Conservation (phyloP, 306 rosid genomes). For the Vigna reflexopilosa region DNA sequence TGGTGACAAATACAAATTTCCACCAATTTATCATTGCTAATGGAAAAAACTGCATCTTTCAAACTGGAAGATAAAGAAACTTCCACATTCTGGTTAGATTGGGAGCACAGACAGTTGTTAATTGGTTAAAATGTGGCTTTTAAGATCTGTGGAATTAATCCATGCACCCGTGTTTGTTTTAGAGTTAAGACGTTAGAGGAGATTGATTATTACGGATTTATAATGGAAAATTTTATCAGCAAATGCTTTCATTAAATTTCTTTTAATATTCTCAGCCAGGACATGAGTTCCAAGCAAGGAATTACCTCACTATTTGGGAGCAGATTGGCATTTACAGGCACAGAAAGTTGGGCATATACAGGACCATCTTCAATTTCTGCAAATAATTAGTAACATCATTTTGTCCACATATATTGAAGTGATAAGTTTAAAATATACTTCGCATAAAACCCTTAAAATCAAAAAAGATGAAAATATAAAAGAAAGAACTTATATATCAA, state of each 20-base stretch:
- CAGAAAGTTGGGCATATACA: conserved; percentile 62
- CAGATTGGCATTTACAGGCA: conserved; percentile 61
- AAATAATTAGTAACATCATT: conserved; percentile 30
- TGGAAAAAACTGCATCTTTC: conserved; percentile 25
- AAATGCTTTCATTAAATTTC: conserved; percentile 14
- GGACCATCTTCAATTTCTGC: conserved; percentile 68
- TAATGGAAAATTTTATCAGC: conserved; percentile 13
- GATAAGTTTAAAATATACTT: conserved; percentile 9
- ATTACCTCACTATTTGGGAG: conserved; percentile 59
- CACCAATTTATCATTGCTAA: conserved; percentile 5
- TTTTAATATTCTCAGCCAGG: not conserved
- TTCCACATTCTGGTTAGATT: conserved; percentile 7
- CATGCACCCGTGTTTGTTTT: conserved; percentile 14
- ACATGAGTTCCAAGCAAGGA: conserved; percentile 21
- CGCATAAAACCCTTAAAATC: conserved; percentile 17
- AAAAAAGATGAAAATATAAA: not conserved
- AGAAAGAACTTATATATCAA: not conserved
- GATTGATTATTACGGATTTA: not conserved
- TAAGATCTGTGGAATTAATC: conserved; percentile 19
- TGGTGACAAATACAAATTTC: conserved; percentile 28
- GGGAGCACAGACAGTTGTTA: not conserved
- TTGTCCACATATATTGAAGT: conserved; percentile 26
- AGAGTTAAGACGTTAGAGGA: conserved; percentile 12
- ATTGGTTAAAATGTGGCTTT: not conserved
- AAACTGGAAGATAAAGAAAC: conserved; percentile 25